Conservation (phyloP, 2,329 filamentous ascomycete genomes). For the Gyromitra esculenta region DNA sequence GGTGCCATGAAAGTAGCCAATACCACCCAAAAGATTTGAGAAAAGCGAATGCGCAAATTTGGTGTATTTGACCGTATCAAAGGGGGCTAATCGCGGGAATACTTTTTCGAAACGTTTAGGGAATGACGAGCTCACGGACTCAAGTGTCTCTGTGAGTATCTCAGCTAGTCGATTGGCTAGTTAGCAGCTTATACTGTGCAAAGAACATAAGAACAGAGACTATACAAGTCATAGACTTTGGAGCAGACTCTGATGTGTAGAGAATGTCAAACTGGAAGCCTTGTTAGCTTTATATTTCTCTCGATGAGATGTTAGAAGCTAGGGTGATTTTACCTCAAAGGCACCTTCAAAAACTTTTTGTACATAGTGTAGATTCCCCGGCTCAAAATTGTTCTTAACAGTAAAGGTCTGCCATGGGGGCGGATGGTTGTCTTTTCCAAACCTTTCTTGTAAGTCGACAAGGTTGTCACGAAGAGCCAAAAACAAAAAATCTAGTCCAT, state of each 20-base stretch:
- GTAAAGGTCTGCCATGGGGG: constrained; percentile 88
- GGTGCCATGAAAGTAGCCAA: constrained; percentile 93
- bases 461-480: constrained; percentile 71
- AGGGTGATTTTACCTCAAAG: constrained; percentile 69
- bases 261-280: constrained; percentile 81
- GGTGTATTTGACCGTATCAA: constrained; percentile 75
- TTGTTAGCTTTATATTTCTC: constrained; percentile 8
- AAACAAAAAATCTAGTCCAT: constrained; percentile 67
- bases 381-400: constrained; percentile 72
- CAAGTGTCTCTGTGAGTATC: constrained; percentile 76
- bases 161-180: constrained; percentile 60
- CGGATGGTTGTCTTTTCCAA: constrained; percentile 73
- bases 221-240: constrained; percentile 66
- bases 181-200: constrained; percentile 27
- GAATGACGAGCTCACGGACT: constrained; percentile 73
- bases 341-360: constrained; percentile 90
- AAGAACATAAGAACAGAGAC: constrained; percentile 16
- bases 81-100: constrained; percentile 79
- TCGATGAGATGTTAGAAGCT: neutral
- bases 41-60: constrained; percentile 89
- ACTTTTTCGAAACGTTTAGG: constrained; percentile 76
- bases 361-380: constrained; percentile 84
- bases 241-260: constrained; percentile 80
- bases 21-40: constrained; percentile 90
- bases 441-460: constrained; percentile 69